Evolutionary conservation across 169 alveolate genomes (phyloP), one percentile per base, ranked within the genome.

Genomic region (Theileria equi): DNA sequence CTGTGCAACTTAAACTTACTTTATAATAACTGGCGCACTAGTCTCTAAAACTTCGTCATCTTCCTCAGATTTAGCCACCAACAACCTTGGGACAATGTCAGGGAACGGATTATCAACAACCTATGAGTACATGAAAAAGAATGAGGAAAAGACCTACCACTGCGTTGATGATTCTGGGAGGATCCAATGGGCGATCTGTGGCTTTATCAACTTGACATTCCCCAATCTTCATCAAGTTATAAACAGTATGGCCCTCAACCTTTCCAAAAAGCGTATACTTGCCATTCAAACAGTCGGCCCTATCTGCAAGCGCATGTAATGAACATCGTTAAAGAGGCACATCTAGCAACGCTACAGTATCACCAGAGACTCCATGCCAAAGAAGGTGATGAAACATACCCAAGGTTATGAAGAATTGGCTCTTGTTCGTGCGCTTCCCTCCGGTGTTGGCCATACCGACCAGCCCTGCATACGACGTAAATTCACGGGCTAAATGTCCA

Each of bases 191-290:
- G 13, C 85, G 58, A 32, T 76, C 85, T 23, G 58, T 85, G 11
- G 83, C 81, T 23, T 79, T 72, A 40, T 79, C 84, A 13, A 76
- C 79, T 57, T 85, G 84, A 40, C 49, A 58, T n/a, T 81, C 70
- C 44, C 88, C 84, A 64, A 85, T 80, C 64, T 85, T 85, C 28
- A 85, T 41, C 10, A 86, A 54, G 43, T 84, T 86, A 65, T 84
- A 86, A n/a, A 86, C 44, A 34, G 90, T 78, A 25, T 65, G 62
- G 25, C 88, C 89, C 0, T 81, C 93, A 3, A 95, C 95, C 69
- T 92, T 93, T 11, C 98, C 98, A 80, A 95, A 95, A n/a, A 93
- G 86, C 1, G 97, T 92, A 74, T 90, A 90, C 68, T 93, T 93
- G 31, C 89, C 90, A 65, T 93, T 89, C 49, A 95, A 81, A 73